Evolutionary conservation across 257 asterid species (phyloP), one percentile per base, ranked within the genome.

Genomic region (Primulina tabacum): DNA sequence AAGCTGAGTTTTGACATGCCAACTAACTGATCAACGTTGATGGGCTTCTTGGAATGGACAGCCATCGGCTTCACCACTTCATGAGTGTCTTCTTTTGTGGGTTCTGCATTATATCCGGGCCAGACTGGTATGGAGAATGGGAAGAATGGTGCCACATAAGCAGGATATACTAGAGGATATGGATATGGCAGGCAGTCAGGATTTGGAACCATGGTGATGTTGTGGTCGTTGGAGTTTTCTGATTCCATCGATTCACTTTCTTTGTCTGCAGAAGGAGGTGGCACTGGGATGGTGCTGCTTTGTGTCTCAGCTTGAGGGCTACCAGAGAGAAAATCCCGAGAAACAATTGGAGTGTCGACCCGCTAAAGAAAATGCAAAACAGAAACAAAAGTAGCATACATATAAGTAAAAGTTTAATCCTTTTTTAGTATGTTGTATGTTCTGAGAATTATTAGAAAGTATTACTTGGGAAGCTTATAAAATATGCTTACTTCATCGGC

Each of bases 1-100:
- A 94, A 80, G 84, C 95, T 91, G 61, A 94, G 85, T 35, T 86
- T 89, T 5, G 99, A 94, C 92, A 94, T 86, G 62, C 97, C 95
- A 6, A 91, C 92, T 4, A 94, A 83, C 81, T 89, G 97, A 30
- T 94, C 97, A 28, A 94, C 96, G 5, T 91, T 94, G 14, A 94
- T 88, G 1, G 95, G 93, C 77, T 78, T 86, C 73, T 89, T 94
- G 0, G 97, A 89, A 68, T 87, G 97, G 29, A 91, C 95, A 35
- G 99, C 97, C 14, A 89, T 88, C 8, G 99, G 99, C 83, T 88
- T 94, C 75, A 94, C 87, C 78, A 94, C 92, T 85, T 94, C 88
- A 38, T 94, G 97, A 21, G 84, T 55, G 75, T 86, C 97, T 60
- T 84, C 87, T 73, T 79, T 83, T 3, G 79, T 68, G 2, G 95